Percentiles rank a stretch among this genome's conserved stretches.
These are phyloP conservation scores for Colletotrichum musicola DNA, from an alignment of 2,329 filamentous ascomycete species.

Conservation along the genomic window DNA sequence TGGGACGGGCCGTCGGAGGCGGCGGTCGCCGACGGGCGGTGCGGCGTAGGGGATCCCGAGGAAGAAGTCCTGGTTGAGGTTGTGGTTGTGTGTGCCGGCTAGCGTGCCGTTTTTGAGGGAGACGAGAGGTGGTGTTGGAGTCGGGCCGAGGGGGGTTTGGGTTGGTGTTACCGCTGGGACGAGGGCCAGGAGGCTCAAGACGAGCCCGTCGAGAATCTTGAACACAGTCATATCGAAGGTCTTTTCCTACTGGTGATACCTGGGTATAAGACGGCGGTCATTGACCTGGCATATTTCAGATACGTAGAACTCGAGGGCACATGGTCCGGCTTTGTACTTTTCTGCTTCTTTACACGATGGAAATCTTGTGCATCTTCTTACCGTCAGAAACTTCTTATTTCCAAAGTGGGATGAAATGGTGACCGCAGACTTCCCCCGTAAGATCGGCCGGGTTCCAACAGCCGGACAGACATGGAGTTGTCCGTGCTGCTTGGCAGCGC, in stretches of 20 bases:
- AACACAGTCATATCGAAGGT: not conserved
- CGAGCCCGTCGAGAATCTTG: not conserved
- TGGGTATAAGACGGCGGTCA: too few species aligned
- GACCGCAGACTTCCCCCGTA: too few species aligned
- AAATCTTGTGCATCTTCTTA: too few species aligned
- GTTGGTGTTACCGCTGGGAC: not conserved
- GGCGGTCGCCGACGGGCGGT: not conserved
- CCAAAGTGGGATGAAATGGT: not conserved
- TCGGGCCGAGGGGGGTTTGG: not conserved
- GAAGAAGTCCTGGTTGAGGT: conserved; percentile 52
- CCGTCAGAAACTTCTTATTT: not conserved
- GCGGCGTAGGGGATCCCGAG: conserved; percentile 63
- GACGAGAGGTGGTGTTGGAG: not conserved
- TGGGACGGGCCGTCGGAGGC: conserved; percentile 51
- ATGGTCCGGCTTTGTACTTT: too few species aligned
- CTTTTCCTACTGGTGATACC: not conserved
- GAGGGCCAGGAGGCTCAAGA: not conserved
- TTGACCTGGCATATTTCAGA: too few species aligned
- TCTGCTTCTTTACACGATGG: too few species aligned
- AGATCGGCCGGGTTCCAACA: not conserved
- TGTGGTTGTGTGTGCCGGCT: not conserved
- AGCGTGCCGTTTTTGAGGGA: not conserved
- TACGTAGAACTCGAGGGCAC: too few species aligned
- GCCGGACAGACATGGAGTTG: not conserved
- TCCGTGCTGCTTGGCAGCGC: not conserved